These are phyloP conservation scores for Perilla frutescens DNA, from an alignment of 257 asterid species.

Conservation along the genomic window DNA sequence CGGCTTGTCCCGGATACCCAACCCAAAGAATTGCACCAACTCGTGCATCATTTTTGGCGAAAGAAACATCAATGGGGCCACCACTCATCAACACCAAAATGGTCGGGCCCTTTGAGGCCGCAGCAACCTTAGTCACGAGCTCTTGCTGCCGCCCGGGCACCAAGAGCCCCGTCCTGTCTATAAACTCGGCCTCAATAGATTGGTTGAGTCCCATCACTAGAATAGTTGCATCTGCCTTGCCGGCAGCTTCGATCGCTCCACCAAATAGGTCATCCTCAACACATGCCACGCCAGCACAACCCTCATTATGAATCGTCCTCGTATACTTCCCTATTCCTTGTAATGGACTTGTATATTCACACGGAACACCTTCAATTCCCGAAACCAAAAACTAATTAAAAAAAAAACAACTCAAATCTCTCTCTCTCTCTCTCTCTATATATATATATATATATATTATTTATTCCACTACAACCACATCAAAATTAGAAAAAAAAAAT, in stretches of 20 bases:
- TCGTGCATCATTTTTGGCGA: conserved; percentile 57
- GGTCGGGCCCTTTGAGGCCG: conserved; percentile 67
- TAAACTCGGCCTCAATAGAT: conserved; percentile 73
- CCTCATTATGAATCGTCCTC: conserved; percentile 51
- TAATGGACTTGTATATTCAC: conserved; percentile 68
- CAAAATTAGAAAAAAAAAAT: conserved; percentile 9
- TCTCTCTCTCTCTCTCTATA: too few species aligned
- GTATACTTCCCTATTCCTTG: conserved; percentile 64
- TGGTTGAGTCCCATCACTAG: conserved; percentile 77
- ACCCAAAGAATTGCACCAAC: conserved; percentile 69
- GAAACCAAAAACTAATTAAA: too few species aligned
- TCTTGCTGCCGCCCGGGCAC: conserved; percentile 73
- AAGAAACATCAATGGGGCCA: conserved; percentile 78
- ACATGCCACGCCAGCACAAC: conserved; percentile 69
- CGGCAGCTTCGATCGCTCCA: conserved; percentile 63
- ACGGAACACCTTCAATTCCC: conserved; percentile 53
- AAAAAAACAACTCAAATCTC: neutral
- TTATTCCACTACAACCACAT: neutral
- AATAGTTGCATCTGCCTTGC: conserved; percentile 64
- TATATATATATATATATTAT: too few species aligned
- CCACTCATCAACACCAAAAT: conserved; percentile 71
- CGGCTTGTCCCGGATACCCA: conserved; percentile 83
- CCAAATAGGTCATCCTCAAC: conserved; percentile 44
- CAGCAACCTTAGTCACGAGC: conserved; percentile 61
- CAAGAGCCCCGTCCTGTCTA: conserved; percentile 61